Percentiles rank a stretch among this genome's conserved stretches.
These are phyloP conservation scores for Huntiella bhutanensis DNA, from an alignment of 2,329 filamentous ascomycete genomes.

Conservation along the genomic window DNA sequence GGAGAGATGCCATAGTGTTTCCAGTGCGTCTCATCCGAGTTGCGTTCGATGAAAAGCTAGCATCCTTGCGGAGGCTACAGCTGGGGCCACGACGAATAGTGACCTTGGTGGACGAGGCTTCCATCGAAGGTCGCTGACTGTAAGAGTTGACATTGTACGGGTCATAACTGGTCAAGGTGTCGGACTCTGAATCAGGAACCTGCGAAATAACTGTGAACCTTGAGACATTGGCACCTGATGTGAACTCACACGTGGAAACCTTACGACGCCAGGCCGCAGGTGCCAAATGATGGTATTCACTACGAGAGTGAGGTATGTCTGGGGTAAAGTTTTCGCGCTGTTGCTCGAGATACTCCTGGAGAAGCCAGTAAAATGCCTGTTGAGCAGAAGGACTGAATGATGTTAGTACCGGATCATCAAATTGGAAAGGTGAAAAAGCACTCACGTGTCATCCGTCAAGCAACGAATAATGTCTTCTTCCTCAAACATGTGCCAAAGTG, in stretches of 20 bases:
- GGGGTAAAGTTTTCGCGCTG: slow-evolving; percentile 76
- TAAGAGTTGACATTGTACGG: slow-evolving; percentile 51
- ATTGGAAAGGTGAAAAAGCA: slow-evolving; percentile 11
- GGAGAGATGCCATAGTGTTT: slow-evolving; percentile 8
- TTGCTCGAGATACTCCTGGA: slow-evolving; percentile 65
- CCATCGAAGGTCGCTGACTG: slow-evolving; percentile 12
- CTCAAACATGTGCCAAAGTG: slow-evolving; percentile 74
- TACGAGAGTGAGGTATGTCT: slow-evolving; percentile 64
- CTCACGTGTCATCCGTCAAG: slow-evolving; percentile 46
- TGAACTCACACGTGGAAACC: slow-evolving; percentile 42
- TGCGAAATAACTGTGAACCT: slow-evolving; percentile 49
- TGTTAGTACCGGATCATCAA: slow-evolving; percentile 13
- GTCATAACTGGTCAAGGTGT: slow-evolving; percentile 52
- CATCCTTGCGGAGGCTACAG: slow-evolving; percentile 14
- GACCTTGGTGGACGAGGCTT: slow-evolving; percentile 45
- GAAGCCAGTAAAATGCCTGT: slow-evolving; percentile 77
- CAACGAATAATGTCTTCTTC: slow-evolving; percentile 52
- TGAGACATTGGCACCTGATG: slow-evolving; percentile 34
- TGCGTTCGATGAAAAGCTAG: slow-evolving; percentile 3
- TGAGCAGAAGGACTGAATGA: slow-evolving; percentile 60
- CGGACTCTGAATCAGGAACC: slow-evolving; percentile 30
- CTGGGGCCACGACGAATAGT: slow-evolving; percentile 35
- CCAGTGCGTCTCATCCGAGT: slow-evolving; percentile 4
- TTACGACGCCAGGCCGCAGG: slow-evolving; percentile 39
- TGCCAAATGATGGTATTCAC: slow-evolving; percentile 72